Conservation (phyloP, 305 asterid species). For the Rubia tinctorum region DNA sequence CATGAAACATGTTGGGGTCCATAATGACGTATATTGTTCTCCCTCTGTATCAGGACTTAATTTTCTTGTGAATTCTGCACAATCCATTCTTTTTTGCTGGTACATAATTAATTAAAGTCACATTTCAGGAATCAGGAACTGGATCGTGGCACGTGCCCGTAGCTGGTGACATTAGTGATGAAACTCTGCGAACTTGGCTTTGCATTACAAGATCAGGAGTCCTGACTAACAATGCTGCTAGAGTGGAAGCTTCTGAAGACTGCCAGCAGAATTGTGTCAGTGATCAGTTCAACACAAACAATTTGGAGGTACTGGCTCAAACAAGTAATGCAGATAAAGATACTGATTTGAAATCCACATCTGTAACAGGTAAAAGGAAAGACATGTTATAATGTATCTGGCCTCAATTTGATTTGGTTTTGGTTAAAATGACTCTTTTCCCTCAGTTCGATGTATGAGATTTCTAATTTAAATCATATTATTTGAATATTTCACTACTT, state of each 20-base stretch:
- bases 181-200: constrained; percentile 70
- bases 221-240: neutral
- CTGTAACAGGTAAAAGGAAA: constrained; percentile 37
- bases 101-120: neutral
- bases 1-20: neutral
- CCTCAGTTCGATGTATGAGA: neutral
- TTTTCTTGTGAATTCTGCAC: neutral
- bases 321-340: constrained; percentile 11
- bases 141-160: constrained; percentile 95
- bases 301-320: constrained; percentile 2
- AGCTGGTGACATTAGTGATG: constrained; percentile 59
- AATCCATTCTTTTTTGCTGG: neutral
- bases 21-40: neutral
- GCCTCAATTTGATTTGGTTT: constrained; percentile 12
- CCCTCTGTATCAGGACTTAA: neutral
- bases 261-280: constrained; percentile 12
- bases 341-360: neutral
- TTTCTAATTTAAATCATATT: neutral
- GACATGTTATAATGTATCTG: constrained; percentile 17
- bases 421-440: neutral
- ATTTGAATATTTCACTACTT: neutral
- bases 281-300: constrained; percentile 16
- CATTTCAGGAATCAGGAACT: constrained; percentile 65
- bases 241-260: constrained; percentile 20
- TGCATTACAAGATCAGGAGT: constrained; percentile 48